Evolutionary conservation across 2,329 filamentous ascomycete species (phyloP), one percentile per base, ranked within the genome.

Genomic region (Xylaria sp.): DNA sequence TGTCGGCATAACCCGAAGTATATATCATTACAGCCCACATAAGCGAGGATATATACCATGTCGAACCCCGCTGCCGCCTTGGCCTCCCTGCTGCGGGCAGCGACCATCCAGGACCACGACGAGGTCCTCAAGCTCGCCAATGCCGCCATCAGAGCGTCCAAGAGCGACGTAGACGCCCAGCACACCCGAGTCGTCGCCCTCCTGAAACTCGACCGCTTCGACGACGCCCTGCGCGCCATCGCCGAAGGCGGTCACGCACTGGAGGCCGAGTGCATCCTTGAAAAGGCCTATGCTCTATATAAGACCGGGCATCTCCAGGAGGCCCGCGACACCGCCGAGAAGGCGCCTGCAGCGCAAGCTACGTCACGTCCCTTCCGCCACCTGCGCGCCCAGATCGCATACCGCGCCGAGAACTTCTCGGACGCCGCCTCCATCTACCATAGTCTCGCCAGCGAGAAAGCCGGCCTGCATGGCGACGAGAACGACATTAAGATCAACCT

Each of bases 281-380:
- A 94, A 79, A 90, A 90, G 77, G 88, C 91, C 1, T 97, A 97
- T 82, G 90, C 92, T n/a, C 85, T 94, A 21, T 97, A 96, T 82
- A 96, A 94, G 82, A 86, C 88, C 0, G 92, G 92, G 27, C 85
- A 89, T 71, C 85, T 93, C 1, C 82, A 85, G 21, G 89, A 90
- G 65, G 92, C 93, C 21, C 84, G 86, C 30, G 79, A 77, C 1
- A 70, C 82, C 17, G 75, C 86, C 19, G 53, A 66, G n/a, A 59
- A 57, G n/a, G 74, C 80, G 17, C 72, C 81, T 11, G 72, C 72
- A 11, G 65, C 75, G 3, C 69, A 77, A 14, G 65, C 65, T 47
- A 63, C 71, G 17, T 75, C 76, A 12, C 77, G 80, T 59, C 78
- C 78, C 70, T 82, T 81, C 69, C 80, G 79, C 42, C 89, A 90